phyloP scores from a whole-genome alignment of 257 asterid genomes.

The Fraxinus pennsylvanica region DNA sequence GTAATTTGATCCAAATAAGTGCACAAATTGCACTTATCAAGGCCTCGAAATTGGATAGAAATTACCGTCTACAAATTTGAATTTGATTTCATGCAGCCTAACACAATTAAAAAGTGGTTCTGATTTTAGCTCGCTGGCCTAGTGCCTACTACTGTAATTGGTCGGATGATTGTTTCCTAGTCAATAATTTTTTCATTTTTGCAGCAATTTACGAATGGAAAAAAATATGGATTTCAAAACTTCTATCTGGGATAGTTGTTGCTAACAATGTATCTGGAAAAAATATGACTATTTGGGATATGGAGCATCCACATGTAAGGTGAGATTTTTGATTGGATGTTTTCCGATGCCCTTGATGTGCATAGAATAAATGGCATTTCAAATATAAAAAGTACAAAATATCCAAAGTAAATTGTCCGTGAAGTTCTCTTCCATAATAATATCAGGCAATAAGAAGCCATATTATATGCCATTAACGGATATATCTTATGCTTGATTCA shows the following conservation, averaged over 20 bases:
- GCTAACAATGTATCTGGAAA: constrained; percentile 37
- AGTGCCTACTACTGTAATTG: not conserved
- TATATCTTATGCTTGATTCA: constrained; percentile 12
- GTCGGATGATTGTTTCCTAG: not conserved
- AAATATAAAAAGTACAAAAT: not conserved
- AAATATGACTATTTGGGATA: constrained; percentile 89
- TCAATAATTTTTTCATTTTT: too few relatives aligned
- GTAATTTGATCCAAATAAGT: too few relatives aligned
- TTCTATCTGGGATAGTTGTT: not conserved
- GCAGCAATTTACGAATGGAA: too few relatives aligned
- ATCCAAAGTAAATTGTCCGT: not conserved
- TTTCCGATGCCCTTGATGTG: not conserved
- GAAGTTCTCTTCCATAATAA: not conserved
- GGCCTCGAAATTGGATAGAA: not conserved
- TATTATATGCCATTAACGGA: not conserved
- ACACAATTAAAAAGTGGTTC: not conserved
- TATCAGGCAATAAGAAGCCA: constrained; percentile 8
- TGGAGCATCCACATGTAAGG: constrained; percentile 98
- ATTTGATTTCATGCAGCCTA: not conserved
- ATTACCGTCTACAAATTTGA: too few relatives aligned
- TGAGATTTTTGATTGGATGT: constrained; percentile 38
- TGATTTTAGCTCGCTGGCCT: not conserved
- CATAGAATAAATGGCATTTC: not conserved
- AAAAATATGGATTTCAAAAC: not conserved
- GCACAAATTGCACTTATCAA: too few relatives aligned